phyloP scores from a whole-genome alignment of 805 yeast genomes.

The Barnettozyma botsteinii region DNA sequence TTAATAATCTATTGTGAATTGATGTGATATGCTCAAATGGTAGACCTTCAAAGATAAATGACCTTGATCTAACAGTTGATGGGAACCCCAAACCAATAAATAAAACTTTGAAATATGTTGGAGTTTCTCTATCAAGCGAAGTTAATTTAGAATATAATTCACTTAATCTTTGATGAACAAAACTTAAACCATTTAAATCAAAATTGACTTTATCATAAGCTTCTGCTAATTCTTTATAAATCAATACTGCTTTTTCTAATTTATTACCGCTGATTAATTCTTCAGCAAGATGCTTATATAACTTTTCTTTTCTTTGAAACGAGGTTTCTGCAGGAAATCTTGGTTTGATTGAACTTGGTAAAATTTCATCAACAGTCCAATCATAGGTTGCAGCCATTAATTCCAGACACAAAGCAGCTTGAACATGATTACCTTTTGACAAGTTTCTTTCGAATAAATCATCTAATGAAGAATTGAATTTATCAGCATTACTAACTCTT shows the following conservation, averaged over 20 bases:
- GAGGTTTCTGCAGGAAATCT: constrained; percentile 74
- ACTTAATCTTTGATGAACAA: constrained; percentile 62
- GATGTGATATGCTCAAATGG: constrained; percentile 86
- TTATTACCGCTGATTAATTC: constrained; percentile 67
- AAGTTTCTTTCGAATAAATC: constrained; percentile 65
- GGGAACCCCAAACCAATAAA: constrained; percentile 87
- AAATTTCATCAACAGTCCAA: constrained; percentile 57
- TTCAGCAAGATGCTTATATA: constrained; percentile 63
- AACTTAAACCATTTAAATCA: constrained; percentile 70
- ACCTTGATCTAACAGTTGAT: constrained; percentile 62
- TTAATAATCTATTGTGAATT: constrained; percentile 68
- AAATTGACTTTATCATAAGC: constrained; percentile 69
- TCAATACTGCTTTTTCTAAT: constrained; percentile 73
- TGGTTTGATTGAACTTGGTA: constrained; percentile 58
- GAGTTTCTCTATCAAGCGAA: constrained; percentile 62
- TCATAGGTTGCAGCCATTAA: constrained; percentile 68
- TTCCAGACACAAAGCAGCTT: constrained; percentile 79
- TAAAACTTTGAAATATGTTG: constrained; percentile 73
- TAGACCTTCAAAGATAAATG: constrained; percentile 77
- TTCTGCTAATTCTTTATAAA: constrained; percentile 69
- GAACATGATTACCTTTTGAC: constrained; percentile 57
- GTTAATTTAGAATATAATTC: constrained; percentile 63
- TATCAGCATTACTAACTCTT: constrained; percentile 73
- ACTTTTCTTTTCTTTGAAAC: constrained; percentile 72
- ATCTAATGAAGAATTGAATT: constrained; percentile 72